Evolutionary conservation across 2,329 filamentous ascomycete genomes (phyloP).

Genomic region (Fusarium mundagurra): DNA sequence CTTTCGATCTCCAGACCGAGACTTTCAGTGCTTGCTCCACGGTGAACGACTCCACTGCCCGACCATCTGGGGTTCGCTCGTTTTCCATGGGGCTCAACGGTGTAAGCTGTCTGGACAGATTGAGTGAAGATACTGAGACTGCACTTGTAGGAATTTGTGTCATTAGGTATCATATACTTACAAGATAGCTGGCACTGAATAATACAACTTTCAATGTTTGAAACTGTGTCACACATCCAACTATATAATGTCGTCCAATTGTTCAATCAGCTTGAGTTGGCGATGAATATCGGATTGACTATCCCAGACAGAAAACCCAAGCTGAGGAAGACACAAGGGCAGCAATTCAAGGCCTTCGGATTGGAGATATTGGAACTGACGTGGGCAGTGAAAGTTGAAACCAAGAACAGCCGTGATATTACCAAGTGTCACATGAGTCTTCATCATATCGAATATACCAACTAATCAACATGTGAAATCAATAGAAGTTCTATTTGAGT

Average conservation of each 20-base stretch:
- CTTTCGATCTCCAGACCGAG: conserved; percentile 30
- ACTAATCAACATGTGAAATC: neutral
- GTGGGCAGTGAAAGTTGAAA: neutral
- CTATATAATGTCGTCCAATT: no score
- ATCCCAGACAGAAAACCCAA: neutral
- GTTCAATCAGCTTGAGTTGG: neutral
- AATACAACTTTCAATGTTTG: no score
- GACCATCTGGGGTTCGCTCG: conserved; percentile 33
- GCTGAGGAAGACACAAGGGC: neutral
- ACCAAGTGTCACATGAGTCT: neutral
- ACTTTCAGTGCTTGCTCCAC: neutral
- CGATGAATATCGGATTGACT: neutral
- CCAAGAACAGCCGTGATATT: neutral
- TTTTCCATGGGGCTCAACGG: conserved; percentile 14
- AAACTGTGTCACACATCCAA: neutral
- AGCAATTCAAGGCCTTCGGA: neutral
- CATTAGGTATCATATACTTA: neutral
- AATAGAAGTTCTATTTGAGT: neutral
- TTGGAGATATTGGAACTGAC: neutral
- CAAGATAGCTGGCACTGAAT: neutral
- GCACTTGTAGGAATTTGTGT: neutral
- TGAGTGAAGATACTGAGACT: neutral
- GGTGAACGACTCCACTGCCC: conserved; percentile 18
- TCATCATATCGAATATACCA: neutral
- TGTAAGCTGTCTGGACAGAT: conserved; percentile 5